These are phyloP conservation scores for Epichloe brachyelytri DNA, from an alignment of 2,329 filamentous ascomycete genomes.

Conservation along the genomic window DNA sequence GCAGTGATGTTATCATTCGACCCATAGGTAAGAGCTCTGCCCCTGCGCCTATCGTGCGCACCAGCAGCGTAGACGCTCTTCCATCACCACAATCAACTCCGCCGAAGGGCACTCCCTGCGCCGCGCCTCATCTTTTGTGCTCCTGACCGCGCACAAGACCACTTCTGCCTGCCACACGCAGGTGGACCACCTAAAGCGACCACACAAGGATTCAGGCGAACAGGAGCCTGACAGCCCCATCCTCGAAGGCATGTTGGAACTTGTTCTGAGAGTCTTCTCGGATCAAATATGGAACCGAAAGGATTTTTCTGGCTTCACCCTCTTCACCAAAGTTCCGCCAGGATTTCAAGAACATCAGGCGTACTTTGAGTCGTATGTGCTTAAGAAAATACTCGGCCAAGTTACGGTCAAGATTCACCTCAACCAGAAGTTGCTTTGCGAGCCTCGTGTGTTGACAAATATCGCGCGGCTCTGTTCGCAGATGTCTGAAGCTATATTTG, in stretches of 20 bases:
- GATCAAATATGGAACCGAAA: conserved; percentile 79
- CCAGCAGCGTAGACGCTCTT: conserved; percentile 43
- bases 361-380: conserved; percentile 83
- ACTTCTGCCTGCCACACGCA: conserved; percentile 41
- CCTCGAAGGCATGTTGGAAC: conserved; percentile 62
- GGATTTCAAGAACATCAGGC: conserved; percentile 91
- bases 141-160: conserved; percentile 61
- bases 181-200: conserved; percentile 11
- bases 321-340: conserved; percentile 80
- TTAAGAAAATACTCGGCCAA: conserved; percentile 61
- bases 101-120: conserved; percentile 49
- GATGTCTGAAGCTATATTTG: conserved; percentile 80
- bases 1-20: conserved; percentile 70
- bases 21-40: conserved; percentile 49
- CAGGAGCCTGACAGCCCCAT: conserved; percentile 53
- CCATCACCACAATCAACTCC: conserved; percentile 33
- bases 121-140: conserved; percentile 80
- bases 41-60: conserved; percentile 59
- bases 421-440: conserved; percentile 59
- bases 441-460: conserved; percentile 78
- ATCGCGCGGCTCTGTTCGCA: conserved; percentile 69
- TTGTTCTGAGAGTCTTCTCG: conserved; percentile 68
- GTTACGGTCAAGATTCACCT: conserved; percentile 58
- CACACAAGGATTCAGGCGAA: conserved; percentile 8
- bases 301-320: conserved; percentile 76